Percentiles rank a stretch among this genome's conserved stretches.
phyloP scores from a whole-genome alignment of 805 yeast genomes.

The Candida vaughaniae region DNA sequence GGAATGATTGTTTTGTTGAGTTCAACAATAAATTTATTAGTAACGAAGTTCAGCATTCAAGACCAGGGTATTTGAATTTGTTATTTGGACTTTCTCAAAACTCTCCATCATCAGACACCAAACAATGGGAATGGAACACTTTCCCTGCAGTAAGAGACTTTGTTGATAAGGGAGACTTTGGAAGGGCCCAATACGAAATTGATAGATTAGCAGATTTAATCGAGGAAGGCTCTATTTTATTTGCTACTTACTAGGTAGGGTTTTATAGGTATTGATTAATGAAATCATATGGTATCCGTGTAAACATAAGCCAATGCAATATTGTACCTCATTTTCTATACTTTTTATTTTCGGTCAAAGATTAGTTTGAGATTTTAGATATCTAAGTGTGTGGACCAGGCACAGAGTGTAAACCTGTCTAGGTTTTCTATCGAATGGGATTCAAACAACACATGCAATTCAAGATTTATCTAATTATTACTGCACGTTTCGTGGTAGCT shows the following conservation, averaged over 20 bases:
- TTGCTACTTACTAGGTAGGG: slow-evolving; percentile 2
- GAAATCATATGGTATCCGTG: too few species aligned
- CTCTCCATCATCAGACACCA: slow-evolving; percentile 45
- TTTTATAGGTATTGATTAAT: too few species aligned
- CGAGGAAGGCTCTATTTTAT: slow-evolving; percentile 2
- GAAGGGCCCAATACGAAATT: slow-evolving; percentile 54
- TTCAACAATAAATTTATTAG: slow-evolving; percentile 54
- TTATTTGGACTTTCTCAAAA: slow-evolving; percentile 67
- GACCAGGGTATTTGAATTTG: slow-evolving; percentile 67
- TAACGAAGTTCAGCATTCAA: slow-evolving; percentile 40
- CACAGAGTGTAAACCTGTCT: too few species aligned
- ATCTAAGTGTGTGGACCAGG: too few species aligned
- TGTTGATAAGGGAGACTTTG: slow-evolving; percentile 48
- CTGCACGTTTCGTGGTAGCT: too few species aligned
- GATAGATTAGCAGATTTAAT: slow-evolving; percentile 35
- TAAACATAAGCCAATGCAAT: too few species aligned
- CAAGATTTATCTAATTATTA: too few species aligned
- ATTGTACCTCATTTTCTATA: too few species aligned
- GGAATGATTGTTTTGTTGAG: slow-evolving; percentile 67
- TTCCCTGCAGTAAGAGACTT: slow-evolving; percentile 80
- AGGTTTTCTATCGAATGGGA: too few species aligned
- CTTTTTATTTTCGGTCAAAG: too few species aligned
- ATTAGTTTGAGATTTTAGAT: too few species aligned
- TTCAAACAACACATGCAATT: too few species aligned
- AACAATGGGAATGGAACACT: slow-evolving; percentile 53